Evolutionary conservation across 2,329 filamentous ascomycete genomes (phyloP), one percentile per base, ranked within the genome.

Genomic region (Orbilia ellipsospora): DNA sequence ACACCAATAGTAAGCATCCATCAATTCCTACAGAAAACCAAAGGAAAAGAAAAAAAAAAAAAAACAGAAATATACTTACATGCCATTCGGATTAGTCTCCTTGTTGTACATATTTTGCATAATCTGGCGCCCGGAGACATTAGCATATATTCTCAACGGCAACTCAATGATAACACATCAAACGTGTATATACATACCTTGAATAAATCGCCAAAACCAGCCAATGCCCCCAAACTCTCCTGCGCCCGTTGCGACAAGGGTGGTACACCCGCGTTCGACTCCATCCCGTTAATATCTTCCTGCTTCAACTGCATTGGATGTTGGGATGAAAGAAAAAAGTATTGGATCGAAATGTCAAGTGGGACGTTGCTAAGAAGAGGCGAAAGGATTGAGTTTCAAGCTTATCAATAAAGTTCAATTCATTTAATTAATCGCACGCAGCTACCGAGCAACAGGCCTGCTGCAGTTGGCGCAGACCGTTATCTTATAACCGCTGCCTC

Each of bases 21-120:
- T 48, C 7, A 10, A 36, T 36, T 10, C 31, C 20, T 31, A 26
- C n/a, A 7, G n/a, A 6, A 16, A 16, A 13, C 20, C n/a, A 2
- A 44, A 50, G 23, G 18, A 3, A 13, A 23, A 10, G 16, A 31
- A 5, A 7, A 3, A 13, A 23, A 10, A 10, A 31, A 5, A 7
- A 42, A 5, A 15, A 40, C 40, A 6, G 44, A 42, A 16, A 7
- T 50, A 54, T 61, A 63, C 76, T 64, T 64, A 77, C 65, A 78
- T 77, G 18, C 78, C 78, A 57, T 73, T 57, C 13, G 78, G 77
- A 60, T 78, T 78, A 10, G 59, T 78, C 23, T 73, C 69, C 42
- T 73, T 63, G 48, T 78, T 52, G 45, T 78, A 78, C 44, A 64
- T 62, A 44, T 78, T 78, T 26, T 20, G 20, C 20, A 75, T 59